Evolutionary conservation across 768 basidiomycete genomes (phyloP).

Genomic region (Tephrocybe sp.): DNA sequence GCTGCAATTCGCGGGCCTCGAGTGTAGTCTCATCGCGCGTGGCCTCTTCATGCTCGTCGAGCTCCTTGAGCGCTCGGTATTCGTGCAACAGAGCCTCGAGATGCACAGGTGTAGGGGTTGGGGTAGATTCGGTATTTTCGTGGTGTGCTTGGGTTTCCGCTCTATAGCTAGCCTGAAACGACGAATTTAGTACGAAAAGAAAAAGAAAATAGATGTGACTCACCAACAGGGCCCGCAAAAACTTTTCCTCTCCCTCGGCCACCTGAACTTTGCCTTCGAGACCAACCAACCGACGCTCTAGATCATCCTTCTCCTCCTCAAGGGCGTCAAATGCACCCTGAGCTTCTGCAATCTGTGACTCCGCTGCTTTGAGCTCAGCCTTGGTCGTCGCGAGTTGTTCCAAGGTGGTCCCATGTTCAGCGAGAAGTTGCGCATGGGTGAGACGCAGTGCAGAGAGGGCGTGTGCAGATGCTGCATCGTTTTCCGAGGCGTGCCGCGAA

Average conservation of each 20-base stretch:
- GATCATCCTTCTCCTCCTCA: conserved; percentile 7
- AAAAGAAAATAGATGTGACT: neutral
- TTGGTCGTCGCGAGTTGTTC: conserved; percentile 49
- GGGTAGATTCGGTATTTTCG: neutral
- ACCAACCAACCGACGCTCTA: conserved; percentile 1
- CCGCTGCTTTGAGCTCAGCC: conserved; percentile 34
- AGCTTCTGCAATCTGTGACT: conserved; percentile 29
- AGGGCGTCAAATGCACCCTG: conserved; percentile 7
- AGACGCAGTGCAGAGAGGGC: conserved; percentile 61
- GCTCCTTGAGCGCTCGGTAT: conserved; percentile 2
- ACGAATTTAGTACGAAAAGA: neutral
- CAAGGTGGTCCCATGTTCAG: conserved; percentile 60
- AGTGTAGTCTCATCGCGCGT: neutral
- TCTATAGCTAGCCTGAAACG: conserved; percentile 9
- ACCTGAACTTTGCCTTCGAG: neutral
- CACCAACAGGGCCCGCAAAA: conserved; percentile 12
- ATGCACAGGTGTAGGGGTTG: neutral
- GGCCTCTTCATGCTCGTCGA: neutral
- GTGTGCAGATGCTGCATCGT: conserved; percentile 40
- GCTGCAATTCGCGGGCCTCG: neutral
- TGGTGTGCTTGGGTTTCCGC: conserved; percentile 5
- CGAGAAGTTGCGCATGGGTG: conserved; percentile 60
- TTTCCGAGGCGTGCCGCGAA: conserved; percentile 27
- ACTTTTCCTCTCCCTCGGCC: conserved; percentile 5
- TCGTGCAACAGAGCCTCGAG: conserved; percentile 2